Evolutionary conservation across 805 yeast genomes (phyloP), one percentile per base, ranked within the genome.

Genomic region (Lipomyces sp.): DNA sequence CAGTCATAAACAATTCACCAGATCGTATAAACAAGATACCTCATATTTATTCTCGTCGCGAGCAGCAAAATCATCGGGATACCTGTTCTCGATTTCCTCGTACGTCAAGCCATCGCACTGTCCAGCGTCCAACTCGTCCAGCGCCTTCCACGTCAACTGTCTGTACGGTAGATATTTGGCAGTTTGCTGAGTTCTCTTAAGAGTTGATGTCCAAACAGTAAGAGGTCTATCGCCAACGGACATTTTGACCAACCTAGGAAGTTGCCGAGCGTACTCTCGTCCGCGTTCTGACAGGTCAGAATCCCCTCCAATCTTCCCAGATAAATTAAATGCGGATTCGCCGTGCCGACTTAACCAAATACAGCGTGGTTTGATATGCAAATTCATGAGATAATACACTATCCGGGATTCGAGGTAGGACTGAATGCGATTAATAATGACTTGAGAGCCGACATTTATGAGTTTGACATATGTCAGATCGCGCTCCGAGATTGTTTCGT

Each of bases 281-380:
- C 98, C 98, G 54, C 98, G 84, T 64, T 87, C 89, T 59, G 94
- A 87, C 62, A 94, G 81, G 72, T 88, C 85, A 2, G 97, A 90
- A 80, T 94, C 97, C 29, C 98, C 99, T 42, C 99, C 99, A 70
- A 95, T 90, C 77, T 92, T 92, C 37, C 98, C 98, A 59, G 92
- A 92, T 65, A 95, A 83, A 77, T 95, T 95, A 80, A 88, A 95
- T 76, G 87, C 87, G 2, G 96, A 89, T 79, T 95, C 99, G 34
- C 99, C 99, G 75, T 95, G 99, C 73, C 99, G 86, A 59, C 97
- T 90, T 59, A 95, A 82, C 94, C 97, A 95, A 68, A 95, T 92
- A 70, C 89, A 85, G 69, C 98, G 85, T 34, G 97, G 97, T 76
- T 91, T 90, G 73, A 92, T 90, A 77, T 93, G 98, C 72, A 95